Percentiles rank a stretch among this genome's conserved stretches.
These are phyloP conservation scores for Colletotrichum sp. DNA, from an alignment of 2,329 filamentous ascomycete species.

Conservation along the genomic window DNA sequence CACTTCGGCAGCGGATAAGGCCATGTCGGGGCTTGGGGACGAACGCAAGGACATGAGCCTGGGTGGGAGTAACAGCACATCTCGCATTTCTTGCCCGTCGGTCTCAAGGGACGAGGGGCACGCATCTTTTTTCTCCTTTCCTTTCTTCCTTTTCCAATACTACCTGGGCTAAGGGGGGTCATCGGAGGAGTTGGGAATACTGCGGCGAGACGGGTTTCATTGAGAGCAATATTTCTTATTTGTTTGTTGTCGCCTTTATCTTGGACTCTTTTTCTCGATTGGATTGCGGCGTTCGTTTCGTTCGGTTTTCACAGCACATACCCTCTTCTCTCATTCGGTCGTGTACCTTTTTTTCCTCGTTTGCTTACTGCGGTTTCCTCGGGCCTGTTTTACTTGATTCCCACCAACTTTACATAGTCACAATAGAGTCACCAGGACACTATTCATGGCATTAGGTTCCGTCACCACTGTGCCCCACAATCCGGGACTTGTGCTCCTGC, in stretches of 20 bases:
- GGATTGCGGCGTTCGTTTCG: conserved; percentile 15
- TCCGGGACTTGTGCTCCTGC: neutral
- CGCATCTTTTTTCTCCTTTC: neutral
- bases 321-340: conserved; percentile 12
- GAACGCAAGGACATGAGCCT: conserved; percentile 1
- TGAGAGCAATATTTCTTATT: conserved; percentile 1
- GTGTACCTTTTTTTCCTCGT: neutral
- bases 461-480: neutral
- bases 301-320: conserved; percentile 12
- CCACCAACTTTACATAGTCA: neutral
- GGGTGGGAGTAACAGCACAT: conserved; percentile 13
- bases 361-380: neutral
- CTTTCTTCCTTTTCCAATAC: neutral
- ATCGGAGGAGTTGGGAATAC: conserved; percentile 12
- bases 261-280: neutral
- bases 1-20: conserved; percentile 5
- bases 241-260: neutral
- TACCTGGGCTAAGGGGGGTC: neutral
- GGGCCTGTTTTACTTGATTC: neutral
- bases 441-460: neutral
- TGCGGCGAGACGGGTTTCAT: neutral
- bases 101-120: neutral
- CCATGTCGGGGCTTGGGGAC: neutral
- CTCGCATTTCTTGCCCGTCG: conserved; percentile 2
- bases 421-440: conserved; percentile 15